Percentiles rank a stretch among this genome's conserved stretches.
Evolutionary conservation across 306 rosid genomes (phyloP).

Genomic region (Mucuna pruriens): DNA sequence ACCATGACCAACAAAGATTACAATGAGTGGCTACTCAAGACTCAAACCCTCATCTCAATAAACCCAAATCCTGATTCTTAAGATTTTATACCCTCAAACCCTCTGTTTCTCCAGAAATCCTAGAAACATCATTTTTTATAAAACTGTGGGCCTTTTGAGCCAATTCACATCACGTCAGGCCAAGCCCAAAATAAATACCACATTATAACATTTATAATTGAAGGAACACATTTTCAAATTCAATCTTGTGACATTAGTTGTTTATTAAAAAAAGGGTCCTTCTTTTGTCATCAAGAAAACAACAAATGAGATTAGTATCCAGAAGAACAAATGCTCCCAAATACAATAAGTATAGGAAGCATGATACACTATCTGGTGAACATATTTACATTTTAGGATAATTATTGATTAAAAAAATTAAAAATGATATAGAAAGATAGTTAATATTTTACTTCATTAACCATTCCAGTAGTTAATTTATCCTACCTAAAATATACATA

Average conservation of each 20-base stretch:
- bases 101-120: neutral
- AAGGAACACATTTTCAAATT: neutral
- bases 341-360: neutral
- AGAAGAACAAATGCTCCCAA: conserved; percentile 11
- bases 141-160: neutral
- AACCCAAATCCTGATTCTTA: neutral
- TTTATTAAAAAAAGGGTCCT: neutral
- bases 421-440: neutral
- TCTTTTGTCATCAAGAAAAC: neutral
- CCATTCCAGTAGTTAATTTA: neutral
- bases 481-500: neutral
- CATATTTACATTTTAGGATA: neutral
- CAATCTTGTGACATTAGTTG: neutral
- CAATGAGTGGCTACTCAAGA: neutral
- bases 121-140: neutral
- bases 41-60: neutral
- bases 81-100: neutral
- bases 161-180: neutral
- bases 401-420: neutral
- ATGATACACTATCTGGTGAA: neutral
- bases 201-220: neutral
- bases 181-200: neutral
- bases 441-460: conserved; percentile 8
- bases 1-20: neutral
- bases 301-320: neutral